Evolutionary conservation across 306 rosid genomes (phyloP), one percentile per base, ranked within the genome.

Genomic region (Quercus alba): DNA sequence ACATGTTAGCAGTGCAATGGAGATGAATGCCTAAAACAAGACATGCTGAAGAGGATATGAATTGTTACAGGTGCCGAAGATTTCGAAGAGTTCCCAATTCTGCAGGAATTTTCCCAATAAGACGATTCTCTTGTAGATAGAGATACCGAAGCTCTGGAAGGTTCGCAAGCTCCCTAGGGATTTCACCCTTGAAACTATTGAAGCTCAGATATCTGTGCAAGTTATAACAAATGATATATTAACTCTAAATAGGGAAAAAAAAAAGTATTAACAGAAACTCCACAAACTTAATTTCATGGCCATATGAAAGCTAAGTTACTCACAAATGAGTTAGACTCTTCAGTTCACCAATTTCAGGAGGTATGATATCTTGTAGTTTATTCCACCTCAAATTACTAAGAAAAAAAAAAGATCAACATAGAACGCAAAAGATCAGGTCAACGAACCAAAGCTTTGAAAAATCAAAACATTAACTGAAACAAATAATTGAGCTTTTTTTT

Each of bases 301-400:
- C 8, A 69, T 21, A 72, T 21, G 26, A 72, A 84, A 76, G 66
- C 67, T 5, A 76, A 23, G 77, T 79, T 52, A 88, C 99, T 89
- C 86, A 96, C 99, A 96, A 79, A 90, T 96, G 97, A 9, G 99
- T 96, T 77, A 96, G 83, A 84, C 98, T 96, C 94, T 91, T 96
- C 72, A 96, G 90, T 76, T 91, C 97, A 19, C 98, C 98, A 55
- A 96, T 93, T 91, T 96, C 99, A 1, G 97, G 92, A 82, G 99
- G 99, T 78, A 96, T 89, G 79, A 87, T 90, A 86, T 96, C 99
- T 57, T 96, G 99, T 23, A 96, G 90, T 83, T 96, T 96, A 86
- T 96, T 96, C 99, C 99, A 96, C 83, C 99, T 91, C 93, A 96
- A 91, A 83, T 96, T 96, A 72, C 99, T 96, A 84, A 30, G 74